Conservation (phyloP, 78 protist genomes). For the slime mould (Dictyostelium discoideum) region DNA sequence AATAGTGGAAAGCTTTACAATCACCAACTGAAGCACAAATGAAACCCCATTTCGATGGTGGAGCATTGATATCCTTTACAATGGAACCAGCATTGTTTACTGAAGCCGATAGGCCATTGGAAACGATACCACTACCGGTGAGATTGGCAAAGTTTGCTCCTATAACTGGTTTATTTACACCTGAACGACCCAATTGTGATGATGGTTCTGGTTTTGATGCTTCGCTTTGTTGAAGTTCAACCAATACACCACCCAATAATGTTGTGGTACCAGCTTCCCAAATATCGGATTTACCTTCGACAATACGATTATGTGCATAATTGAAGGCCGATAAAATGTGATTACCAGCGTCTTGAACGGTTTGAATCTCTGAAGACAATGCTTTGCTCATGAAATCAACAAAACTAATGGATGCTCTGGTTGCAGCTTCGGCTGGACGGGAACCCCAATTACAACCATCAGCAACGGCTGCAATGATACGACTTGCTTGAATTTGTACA, state of each 20-base stretch:
- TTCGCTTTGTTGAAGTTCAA: conserved; percentile 32
- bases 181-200: neutral
- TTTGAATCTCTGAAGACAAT: conserved; percentile 62
- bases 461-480: conserved; percentile 78
- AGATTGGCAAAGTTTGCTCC: neutral
- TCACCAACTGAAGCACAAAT: conserved; percentile 82
- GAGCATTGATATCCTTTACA: neutral
- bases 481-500: conserved; percentile 50
- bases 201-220: neutral
- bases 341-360: conserved; percentile 80
- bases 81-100: neutral
- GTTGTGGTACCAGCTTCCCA: conserved; percentile 89
- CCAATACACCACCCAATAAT: conserved; percentile 78
- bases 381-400: conserved; percentile 77
- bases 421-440: conserved; percentile 83
- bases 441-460: conserved; percentile 86
- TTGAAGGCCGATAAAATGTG: conserved; percentile 75
- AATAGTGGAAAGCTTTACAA: conserved; percentile 77
- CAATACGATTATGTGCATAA: conserved; percentile 73
- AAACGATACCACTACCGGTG: neutral
- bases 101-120: neutral
- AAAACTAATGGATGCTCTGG: conserved; percentile 66
- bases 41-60: conserved; percentile 77
- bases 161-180: neutral
- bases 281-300: conserved; percentile 72